Percentiles rank a stretch among this genome's conserved stretches.
Evolutionary conservation across 2,329 filamentous ascomycete species (phyloP).

Genomic region (Tolypocladium inflatum): DNA sequence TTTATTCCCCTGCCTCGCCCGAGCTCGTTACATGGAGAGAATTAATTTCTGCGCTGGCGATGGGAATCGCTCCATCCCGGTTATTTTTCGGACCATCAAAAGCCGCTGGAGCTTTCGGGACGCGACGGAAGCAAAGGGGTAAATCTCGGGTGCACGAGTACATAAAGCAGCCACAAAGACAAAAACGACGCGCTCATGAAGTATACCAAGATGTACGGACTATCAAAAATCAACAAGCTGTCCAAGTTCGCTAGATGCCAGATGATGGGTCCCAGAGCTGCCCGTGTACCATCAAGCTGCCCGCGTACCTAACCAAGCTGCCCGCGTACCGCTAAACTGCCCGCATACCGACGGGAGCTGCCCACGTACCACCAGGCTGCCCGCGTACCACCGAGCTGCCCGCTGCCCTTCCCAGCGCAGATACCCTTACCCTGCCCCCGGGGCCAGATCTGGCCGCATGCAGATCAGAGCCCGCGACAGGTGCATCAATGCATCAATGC

Average conservation of each 20-base stretch:
- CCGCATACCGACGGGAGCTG: too few species aligned
- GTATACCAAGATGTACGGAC: too few species aligned
- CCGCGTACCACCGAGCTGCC: background rate
- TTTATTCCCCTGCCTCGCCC: background rate
- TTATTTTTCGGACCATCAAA: background rate
- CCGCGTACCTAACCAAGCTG: background rate
- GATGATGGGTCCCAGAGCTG: background rate
- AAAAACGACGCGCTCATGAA: too few species aligned
- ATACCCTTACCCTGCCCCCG: background rate
- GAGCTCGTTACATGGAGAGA: background rate
- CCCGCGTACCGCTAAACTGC: background rate
- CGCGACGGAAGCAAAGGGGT: background rate
- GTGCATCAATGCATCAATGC: background rate
- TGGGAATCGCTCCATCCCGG: background rate
- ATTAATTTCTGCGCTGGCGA: background rate
- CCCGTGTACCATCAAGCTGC: too few species aligned
- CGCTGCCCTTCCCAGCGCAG: background rate
- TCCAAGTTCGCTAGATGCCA: background rate
- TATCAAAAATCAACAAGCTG: background rate
- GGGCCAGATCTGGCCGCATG: background rate
- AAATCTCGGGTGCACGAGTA: background rate
- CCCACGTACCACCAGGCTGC: too few species aligned
- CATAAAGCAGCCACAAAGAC: too few species aligned
- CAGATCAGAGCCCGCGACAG: background rate
- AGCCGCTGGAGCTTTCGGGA: background rate